Evolutionary conservation across 352 stramenopile genomes (phyloP), one percentile per base, ranked within the genome.

Genomic region (Globisporangium mamillatum): DNA sequence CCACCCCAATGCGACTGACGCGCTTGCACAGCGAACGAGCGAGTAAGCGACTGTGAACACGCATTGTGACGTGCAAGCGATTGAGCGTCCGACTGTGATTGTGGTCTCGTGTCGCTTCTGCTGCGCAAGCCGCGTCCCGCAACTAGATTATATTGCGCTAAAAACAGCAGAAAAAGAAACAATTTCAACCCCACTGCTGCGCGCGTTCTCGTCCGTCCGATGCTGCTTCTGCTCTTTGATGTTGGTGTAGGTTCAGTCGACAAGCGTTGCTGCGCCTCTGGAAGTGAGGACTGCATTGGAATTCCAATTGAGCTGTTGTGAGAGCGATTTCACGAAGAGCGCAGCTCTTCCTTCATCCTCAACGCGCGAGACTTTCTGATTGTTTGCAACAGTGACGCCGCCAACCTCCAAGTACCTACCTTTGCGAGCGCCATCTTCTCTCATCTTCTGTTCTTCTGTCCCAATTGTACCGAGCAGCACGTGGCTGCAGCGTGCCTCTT

Each of bases 61-160:
- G 53, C 1, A 32, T 25, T 10, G 36, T 38, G 59, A 20, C 6
- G 24, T 25, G 36, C 32, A 32, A 61, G 20, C 32, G 56, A 61
- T 61, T 12, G 32, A 61, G 56, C 18, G 55, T 44, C 18, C 8
- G 20, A 16, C n/a, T n/a, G 59, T 24, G n/a, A 18, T n/a, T 5
- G 41, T 27, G 8, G 16, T 38, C 1, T 3, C 36, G 0, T 12
- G 22, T 18, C 55, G 59, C 25, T 56, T 25, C 38, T 64, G 38
- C 3, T 18, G 38, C 20, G 34, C 4, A 27, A 24, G 38, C n/a
- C 24, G 59, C 24, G 22, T 64, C 22, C 24, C 27, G 59, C 59
- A 24, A 27, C 38, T 64, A 64, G 59, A 64, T 64, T 64, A 64
- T 64, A 64, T 64, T 64, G 56, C 59, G 41, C 25, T 36, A 44